Evolutionary conservation across 495 filamentous ascomycete genomes (phyloP).

Genomic region (Hypoxylon intermedium): DNA sequence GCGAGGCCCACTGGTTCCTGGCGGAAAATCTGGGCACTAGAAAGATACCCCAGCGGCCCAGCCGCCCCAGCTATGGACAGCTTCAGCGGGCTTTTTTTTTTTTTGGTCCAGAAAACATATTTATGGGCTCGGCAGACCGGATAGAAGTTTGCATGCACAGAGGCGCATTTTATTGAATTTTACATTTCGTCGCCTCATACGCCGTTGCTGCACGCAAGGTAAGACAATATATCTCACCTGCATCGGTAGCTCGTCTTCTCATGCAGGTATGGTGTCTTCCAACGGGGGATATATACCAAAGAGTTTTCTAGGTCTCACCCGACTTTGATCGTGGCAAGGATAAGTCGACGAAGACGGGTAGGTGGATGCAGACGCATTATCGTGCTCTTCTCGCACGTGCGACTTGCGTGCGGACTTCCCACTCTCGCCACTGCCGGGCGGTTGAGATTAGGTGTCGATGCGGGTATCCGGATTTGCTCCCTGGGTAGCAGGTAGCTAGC

Average conservation of each 20-base stretch:
- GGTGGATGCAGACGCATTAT: slow-evolving; percentile 21
- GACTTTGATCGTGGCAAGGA: slow-evolving; percentile 3
- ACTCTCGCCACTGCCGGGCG: slow-evolving; percentile 13
- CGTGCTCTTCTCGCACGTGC: slow-evolving; percentile 27
- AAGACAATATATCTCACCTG: slow-evolving; percentile 9
- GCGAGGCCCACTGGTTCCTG: slow-evolving; percentile 21
- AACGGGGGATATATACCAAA: not conserved
- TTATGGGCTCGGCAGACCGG: slow-evolving; percentile 16
- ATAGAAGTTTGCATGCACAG: not conserved
- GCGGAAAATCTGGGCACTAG: slow-evolving; percentile 13
- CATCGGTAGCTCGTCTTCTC: slow-evolving; percentile 2
- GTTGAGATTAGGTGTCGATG: slow-evolving; percentile 31
- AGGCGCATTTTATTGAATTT: slow-evolving; percentile 9
- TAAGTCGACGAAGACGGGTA: slow-evolving; percentile 6
- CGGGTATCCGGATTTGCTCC: slow-evolving; percentile 30
- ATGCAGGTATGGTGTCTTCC: not conserved
- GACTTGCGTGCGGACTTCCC: slow-evolving; percentile 13
- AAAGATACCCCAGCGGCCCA: slow-evolving; percentile 2
- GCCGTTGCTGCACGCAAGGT: not conserved
- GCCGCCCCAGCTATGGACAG: too few species aligned
- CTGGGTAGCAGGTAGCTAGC: too few species aligned
- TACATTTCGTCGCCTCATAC: not conserved
- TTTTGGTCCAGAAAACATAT: too few species aligned
- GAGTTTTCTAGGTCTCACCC: slow-evolving; percentile 14
- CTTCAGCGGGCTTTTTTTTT: too few species aligned